Evolutionary conservation across 768 basidiomycete genomes (phyloP), one percentile per base, ranked within the genome.

Genomic region (Lactifluus pinguis): DNA sequence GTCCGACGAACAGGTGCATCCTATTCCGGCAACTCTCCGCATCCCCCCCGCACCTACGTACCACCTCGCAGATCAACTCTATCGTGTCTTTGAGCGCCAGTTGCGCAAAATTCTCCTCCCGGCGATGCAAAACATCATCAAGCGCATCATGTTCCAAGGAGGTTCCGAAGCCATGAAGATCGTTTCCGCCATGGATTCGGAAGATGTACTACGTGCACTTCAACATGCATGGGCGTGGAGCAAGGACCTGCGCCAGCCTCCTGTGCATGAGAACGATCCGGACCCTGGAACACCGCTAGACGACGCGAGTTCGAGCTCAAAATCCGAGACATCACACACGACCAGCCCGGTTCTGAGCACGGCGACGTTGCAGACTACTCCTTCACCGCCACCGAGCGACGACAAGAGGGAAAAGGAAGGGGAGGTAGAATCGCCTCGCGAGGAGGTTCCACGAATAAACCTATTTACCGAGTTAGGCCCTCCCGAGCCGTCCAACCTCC

Each of bases 261-360:
- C 30, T 42, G 42, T 19, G 14, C 65, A 41, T 25, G 59, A 53
- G 19, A 60, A 41, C 30, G 54, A 54, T 14, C 58, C 57, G 44
- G 47, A 63, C 60, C 53, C 60, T 49, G 32, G 63, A 19, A 64
- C 67, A 44, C 69, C 71, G 57, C 66, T 67, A 61, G 71, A 79
- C 45, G 80, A 81, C 57, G 79, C 81, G 3, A 76, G 74, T 30
- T 77, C 78, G 15, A 77, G 79, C 25, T 76, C 77, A n/a, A 76
- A 76, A 52, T 79, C 77, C 48, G 77, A 77, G 53, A 77, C 75
- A 8, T 85, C 83, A 5, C 83, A 84, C 21, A 76, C 70, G 62
- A 88, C 87, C 19, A 88, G 86, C 64, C 88, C 87, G 0, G 86
- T 88, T 4, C 68, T 89, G 30, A 87, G 86, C 13, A 85, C 86